These are phyloP conservation scores for Phytophthora fragariaefolia DNA, from an alignment of 352 stramenopile genomes.

Conservation along the genomic window DNA sequence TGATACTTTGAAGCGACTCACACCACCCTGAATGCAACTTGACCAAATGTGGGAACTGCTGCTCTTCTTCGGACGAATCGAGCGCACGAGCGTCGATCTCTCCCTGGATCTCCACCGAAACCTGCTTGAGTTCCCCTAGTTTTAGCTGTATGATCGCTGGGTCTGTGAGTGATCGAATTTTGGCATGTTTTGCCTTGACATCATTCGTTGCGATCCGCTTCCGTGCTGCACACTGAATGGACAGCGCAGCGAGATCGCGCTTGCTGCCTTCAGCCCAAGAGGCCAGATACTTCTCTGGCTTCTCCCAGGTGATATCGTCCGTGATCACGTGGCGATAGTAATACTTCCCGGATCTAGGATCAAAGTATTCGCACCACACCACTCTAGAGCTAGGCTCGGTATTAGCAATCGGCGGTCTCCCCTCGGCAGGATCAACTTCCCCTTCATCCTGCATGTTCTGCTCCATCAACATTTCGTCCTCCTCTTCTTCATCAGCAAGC, in stretches of 20 bases:
- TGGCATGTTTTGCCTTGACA: conserved; percentile 36
- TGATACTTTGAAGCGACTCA: conserved; percentile 37
- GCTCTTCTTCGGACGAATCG: conserved; percentile 24
- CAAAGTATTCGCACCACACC: conserved; percentile 55
- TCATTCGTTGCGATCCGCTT: conserved; percentile 42
- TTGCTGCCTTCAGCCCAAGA: conserved; percentile 27
- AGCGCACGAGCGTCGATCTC: conserved; percentile 47
- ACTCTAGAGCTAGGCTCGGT: conserved; percentile 1
- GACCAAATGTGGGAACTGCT: conserved; percentile 47
- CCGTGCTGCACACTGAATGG: conserved; percentile 66
- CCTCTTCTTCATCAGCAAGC: conserved; percentile 36
- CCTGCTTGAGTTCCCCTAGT: conserved; percentile 43
- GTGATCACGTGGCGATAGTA: conserved; percentile 44
- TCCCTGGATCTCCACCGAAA: conserved; percentile 50
- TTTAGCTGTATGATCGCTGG: conserved; percentile 43
- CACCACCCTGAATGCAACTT: conserved; percentile 41
- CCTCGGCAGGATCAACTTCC: conserved; percentile 15
- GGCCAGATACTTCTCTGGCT: conserved; percentile 29
- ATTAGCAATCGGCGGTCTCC: neutral
- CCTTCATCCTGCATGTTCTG: conserved; percentile 18
- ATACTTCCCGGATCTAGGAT: conserved; percentile 43
- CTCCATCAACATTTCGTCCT: conserved; percentile 25
- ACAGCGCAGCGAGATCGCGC: conserved; percentile 44
- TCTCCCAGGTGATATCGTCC: conserved; percentile 42
- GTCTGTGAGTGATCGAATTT: conserved; percentile 42